These are phyloP conservation scores for Phialocephala subalpina DNA, from an alignment of 2,329 filamentous ascomycete species.

Conservation along the genomic window DNA sequence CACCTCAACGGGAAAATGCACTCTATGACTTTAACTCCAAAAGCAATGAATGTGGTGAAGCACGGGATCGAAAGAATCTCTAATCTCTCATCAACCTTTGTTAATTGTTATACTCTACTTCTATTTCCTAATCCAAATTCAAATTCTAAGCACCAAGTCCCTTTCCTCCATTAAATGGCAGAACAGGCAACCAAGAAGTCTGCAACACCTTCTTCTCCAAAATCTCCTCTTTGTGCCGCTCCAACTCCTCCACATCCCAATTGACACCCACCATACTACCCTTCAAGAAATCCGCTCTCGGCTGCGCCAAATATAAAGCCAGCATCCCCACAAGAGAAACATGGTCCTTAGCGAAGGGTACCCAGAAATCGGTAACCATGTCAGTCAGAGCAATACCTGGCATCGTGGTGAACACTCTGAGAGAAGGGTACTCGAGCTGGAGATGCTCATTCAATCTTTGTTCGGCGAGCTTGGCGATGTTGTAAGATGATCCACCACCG, in stretches of 20 bases:
- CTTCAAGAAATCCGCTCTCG: constrained; percentile 46
- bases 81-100: no score
- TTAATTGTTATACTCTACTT: not conserved
- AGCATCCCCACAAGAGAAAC: constrained; percentile 43
- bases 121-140: not conserved
- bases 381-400: constrained; percentile 56
- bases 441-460: constrained; percentile 53
- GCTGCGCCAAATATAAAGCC: constrained; percentile 41
- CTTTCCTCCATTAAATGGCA: constrained; percentile 28
- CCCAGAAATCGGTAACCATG: constrained; percentile 42
- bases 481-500: constrained; percentile 53
- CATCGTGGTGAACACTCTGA: constrained; percentile 55
- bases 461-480: constrained; percentile 54
- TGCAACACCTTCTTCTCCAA: constrained; percentile 37
- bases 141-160: constrained; percentile 22
- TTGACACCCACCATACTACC: constrained; percentile 46
- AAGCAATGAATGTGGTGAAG: no score
- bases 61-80: no score
- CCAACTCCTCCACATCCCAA: constrained; percentile 47
- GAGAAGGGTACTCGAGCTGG: constrained; percentile 50
- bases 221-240: constrained; percentile 41
- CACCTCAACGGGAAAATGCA: no score
- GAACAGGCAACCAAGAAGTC: constrained; percentile 32
- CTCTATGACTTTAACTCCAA: no score
- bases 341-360: constrained; percentile 47